Evolutionary conservation across 2,329 filamentous ascomycete species (phyloP), one percentile per base, ranked within the genome.

Genomic region (Colletotrichum trifolii): DNA sequence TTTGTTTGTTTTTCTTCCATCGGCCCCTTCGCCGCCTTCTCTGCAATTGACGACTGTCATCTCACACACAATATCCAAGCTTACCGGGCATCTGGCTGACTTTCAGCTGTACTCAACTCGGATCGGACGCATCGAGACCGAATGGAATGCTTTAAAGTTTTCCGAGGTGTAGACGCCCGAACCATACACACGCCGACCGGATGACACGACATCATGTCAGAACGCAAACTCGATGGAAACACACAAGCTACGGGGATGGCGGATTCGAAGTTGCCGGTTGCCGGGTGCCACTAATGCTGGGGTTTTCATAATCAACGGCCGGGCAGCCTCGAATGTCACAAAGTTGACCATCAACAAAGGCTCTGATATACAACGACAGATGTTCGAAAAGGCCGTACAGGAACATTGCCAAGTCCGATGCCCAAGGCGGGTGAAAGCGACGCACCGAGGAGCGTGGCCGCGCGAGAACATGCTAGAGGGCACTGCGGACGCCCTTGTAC

Each of bases 381-480:
- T 53, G 33, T 55, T 40, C 50, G 17, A 25, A 34, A 58, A 15
- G 43, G 8, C 54, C 50, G 25, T 40, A 58, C 46, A 45, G 43
- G 35, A 36, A 46, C 33, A 17, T 42, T 54, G 52, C 59, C 57
- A 50, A 65, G 62, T 61, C 57, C 57, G 58, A 62, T 50, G 58
- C 63, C 58, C 25, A 50, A 55, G 62, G 57, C 57, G 58, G 52
- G 52, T 52, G 39, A 47, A 56, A 60, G 42, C 38, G 47, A 55
- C 33, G 53, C 58, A 57, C 43, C 46, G 34, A 56, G 58, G 63
- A 56, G 63, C 63, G 63, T 59, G 63, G 63, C 59, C 63, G 35
- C 11, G 45, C 35, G 56, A 46, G 34, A 65, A 39, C 47, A 47
- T 65, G 53, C 53, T 48, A 63, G 25, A 56, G 48, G 52, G 53